A percentile compares a stretch with the other conserved stretches of the same genome.
phyloP scores from a whole-genome alignment of 2,329 filamentous ascomycete species.

The Apiospora aurea region DNA sequence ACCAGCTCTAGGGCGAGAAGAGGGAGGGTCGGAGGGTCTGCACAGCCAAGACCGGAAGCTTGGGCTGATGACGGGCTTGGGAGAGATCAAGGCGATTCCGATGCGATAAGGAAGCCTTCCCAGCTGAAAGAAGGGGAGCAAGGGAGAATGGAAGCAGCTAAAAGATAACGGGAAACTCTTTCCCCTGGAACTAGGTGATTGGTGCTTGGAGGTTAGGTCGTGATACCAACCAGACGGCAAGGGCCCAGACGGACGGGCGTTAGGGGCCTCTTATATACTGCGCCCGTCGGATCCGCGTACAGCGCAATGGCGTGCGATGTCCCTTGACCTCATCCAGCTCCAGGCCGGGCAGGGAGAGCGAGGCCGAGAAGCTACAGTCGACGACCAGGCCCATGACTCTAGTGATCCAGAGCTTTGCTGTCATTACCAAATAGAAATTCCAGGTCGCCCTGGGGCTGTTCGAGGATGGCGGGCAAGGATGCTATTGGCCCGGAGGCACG shows the following conservation, averaged over 20 bases:
- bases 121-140: neutral
- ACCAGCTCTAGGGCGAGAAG: conserved; percentile 5
- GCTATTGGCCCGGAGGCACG: conserved; percentile 38
- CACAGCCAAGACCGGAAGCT: conserved; percentile 19
- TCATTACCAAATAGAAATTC: conserved; percentile 24
- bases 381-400: conserved; percentile 22
- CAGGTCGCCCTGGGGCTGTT: conserved; percentile 13
- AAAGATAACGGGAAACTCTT: conserved; percentile 14
- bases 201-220: conserved; percentile 10
- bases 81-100: conserved; percentile 6
- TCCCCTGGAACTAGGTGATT: conserved; percentile 5
- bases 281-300: neutral
- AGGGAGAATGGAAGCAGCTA: neutral
- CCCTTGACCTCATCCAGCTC: neutral
- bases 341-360: neutral
- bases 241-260: neutral
- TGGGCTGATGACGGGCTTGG: conserved; percentile 20
- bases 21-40: neutral
- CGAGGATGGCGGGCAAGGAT: conserved; percentile 31
- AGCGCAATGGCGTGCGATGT: conserved; percentile 3
- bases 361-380: neutral
- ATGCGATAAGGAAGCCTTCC: conserved; percentile 16
- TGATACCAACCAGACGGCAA: conserved; percentile 19
- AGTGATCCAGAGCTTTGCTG: conserved; percentile 21
- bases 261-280: conserved; percentile 10